Conservation (phyloP, 306 rosid species). For the Comarum palustre region DNA sequence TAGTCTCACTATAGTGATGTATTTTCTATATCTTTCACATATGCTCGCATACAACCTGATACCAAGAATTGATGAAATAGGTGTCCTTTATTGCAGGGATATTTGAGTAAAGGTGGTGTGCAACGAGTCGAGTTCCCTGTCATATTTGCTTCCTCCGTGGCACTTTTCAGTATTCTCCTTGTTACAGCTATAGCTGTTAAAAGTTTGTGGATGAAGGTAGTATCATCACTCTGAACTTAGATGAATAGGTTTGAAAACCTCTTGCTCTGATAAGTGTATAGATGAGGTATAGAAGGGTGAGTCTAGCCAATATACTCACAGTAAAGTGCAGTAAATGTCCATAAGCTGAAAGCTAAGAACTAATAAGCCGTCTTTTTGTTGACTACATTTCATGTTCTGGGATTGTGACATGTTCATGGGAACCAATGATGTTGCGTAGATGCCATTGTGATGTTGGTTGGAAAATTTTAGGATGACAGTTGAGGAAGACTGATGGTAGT, state of each 20-base stretch:
- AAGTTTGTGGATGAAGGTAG: background rate
- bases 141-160: constrained; percentile 78
- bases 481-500: background rate
- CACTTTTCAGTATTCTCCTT: constrained; percentile 51
- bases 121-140: constrained; percentile 69
- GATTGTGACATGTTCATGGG: background rate
- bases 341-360: background rate
- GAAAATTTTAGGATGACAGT: background rate
- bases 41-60: background rate
- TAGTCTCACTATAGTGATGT: no score
- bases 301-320: constrained; percentile 4
- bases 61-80: background rate
- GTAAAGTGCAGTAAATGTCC: background rate
- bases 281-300: constrained; percentile 1
- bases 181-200: constrained; percentile 60
- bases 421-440: background rate
- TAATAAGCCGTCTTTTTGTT: background rate
- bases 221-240: background rate
- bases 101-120: constrained; percentile 45
- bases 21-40: background rate
- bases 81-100: constrained; percentile 37
- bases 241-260: background rate
- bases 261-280: constrained; percentile 22
- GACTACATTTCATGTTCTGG: constrained; percentile 4
- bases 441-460: background rate